phyloP scores from a whole-genome alignment of 495 filamentous ascomycete genomes.

The Arthonia radiata region DNA sequence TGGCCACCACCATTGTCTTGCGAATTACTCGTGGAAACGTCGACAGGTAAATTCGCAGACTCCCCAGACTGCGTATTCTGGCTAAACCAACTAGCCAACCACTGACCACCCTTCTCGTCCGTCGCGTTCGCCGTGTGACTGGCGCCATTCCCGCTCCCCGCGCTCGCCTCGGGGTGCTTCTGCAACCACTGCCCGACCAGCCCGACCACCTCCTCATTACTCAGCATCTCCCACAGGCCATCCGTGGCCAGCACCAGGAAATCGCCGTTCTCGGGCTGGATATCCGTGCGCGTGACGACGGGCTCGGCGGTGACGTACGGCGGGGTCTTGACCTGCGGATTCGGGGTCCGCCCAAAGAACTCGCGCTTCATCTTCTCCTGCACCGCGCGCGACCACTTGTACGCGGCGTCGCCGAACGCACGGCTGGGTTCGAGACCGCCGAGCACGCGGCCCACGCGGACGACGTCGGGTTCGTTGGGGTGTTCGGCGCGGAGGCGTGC shows the following conservation, averaged over 20 bases:
- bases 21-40: slow-evolving; percentile 21
- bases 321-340: slow-evolving; percentile 55
- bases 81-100: slow-evolving; percentile 31
- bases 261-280: slow-evolving; percentile 73
- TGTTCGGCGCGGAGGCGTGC: slow-evolving; percentile 61
- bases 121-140: slow-evolving; percentile 11
- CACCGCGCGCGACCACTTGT: slow-evolving; percentile 79
- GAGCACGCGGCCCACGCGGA: slow-evolving; percentile 68
- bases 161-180: slow-evolving; percentile 13
- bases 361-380: slow-evolving; percentile 54
- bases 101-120: too few relatives aligned
- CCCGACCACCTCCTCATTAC: slow-evolving; percentile 93
- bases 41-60: slow-evolving; percentile 25
- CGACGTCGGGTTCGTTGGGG: slow-evolving; percentile 64
- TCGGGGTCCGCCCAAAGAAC: slow-evolving; percentile 63
- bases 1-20: slow-evolving; percentile 14
- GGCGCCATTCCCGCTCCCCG: slow-evolving; percentile 16
- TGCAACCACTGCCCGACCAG: slow-evolving; percentile 95
- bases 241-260: slow-evolving; percentile 95
- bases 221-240: slow-evolving; percentile 97
- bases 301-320: slow-evolving; percentile 97
- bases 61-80: slow-evolving; percentile 9
- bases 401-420: slow-evolving; percentile 86
- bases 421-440: slow-evolving; percentile 78
- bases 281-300: slow-evolving; percentile 79